Conservation (phyloP, 148 eudicot genomes). For the Vaccinium vitisidaea region DNA sequence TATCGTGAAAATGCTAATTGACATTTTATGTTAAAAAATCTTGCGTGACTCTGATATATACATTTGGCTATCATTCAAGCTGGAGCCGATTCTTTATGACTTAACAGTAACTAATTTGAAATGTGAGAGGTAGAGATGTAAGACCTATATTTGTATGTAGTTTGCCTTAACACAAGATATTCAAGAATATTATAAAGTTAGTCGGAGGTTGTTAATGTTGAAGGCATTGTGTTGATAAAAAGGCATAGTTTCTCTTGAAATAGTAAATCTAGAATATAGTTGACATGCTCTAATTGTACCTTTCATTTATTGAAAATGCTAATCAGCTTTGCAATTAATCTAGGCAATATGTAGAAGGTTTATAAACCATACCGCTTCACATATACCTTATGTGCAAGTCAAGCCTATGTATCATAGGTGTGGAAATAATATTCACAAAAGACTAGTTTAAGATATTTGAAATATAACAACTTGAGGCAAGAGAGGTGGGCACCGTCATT, state of each 20-base stretch:
- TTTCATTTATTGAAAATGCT: not conserved
- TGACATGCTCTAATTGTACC: not conserved
- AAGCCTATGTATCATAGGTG: not conserved
- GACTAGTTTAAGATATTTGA: too few species aligned
- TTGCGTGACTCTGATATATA: not conserved
- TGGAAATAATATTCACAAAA: not conserved
- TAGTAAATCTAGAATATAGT: not conserved
- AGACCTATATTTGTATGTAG: too few species aligned
- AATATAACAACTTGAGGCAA: too few species aligned
- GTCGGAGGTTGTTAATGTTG: not conserved
- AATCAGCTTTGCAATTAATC: not conserved
- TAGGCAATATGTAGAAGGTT: not conserved
- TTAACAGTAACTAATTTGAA: too few species aligned
- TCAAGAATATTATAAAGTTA: not conserved
- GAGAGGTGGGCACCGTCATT: too few species aligned
- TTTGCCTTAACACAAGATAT: too few species aligned
- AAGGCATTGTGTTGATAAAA: too few species aligned
- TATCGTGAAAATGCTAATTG: not conserved
- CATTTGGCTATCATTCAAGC: too few species aligned
- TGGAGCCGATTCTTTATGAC: too few species aligned
- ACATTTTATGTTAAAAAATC: not conserved
- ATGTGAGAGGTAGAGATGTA: too few species aligned
- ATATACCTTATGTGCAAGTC: not conserved
- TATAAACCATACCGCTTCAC: not conserved
- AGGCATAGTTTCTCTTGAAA: not conserved